These are phyloP conservation scores for Hypoxylon sp. DNA, from an alignment of 2,329 filamentous ascomycete genomes.

Conservation along the genomic window DNA sequence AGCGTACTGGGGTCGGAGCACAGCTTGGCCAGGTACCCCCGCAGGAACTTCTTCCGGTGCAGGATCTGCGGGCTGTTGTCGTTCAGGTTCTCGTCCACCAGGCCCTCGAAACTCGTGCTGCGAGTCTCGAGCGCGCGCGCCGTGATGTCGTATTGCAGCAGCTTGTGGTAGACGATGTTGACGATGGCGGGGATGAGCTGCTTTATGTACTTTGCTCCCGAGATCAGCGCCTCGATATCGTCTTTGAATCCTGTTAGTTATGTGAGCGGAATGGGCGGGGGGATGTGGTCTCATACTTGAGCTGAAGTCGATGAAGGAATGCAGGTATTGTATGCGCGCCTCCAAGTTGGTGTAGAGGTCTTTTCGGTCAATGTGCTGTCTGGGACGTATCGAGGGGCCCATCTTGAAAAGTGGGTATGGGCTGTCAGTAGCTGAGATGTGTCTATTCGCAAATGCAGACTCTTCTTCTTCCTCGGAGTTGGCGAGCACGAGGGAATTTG, in stretches of 20 bases:
- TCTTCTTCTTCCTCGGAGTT: neutral
- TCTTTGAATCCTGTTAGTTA: slow-evolving; percentile 48
- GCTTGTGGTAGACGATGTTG: slow-evolving; percentile 84
- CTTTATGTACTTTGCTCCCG: slow-evolving; percentile 78
- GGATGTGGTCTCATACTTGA: slow-evolving; percentile 59
- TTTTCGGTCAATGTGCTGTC: slow-evolving; percentile 72
- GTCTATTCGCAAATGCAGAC: neutral
- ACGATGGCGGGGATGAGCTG: slow-evolving; percentile 84
- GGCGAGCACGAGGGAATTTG: neutral
- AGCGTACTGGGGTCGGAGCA: slow-evolving; percentile 77
- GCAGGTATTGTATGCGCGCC: slow-evolving; percentile 73
- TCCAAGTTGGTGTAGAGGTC: slow-evolving; percentile 76
- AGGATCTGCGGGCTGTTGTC: slow-evolving; percentile 78
- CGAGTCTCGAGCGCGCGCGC: slow-evolving; percentile 75
- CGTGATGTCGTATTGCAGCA: slow-evolving; percentile 82
- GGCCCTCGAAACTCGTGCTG: slow-evolving; percentile 70
- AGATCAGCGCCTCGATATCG: slow-evolving; percentile 74
- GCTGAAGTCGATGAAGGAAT: slow-evolving; percentile 79
- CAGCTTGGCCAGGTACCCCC: slow-evolving; percentile 78
- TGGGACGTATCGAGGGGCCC: slow-evolving; percentile 38
- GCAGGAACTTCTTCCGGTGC: slow-evolving; percentile 78
- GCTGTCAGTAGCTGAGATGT: neutral
- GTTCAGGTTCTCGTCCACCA: slow-evolving; percentile 67
- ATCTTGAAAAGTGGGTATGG: slow-evolving; percentile 28
- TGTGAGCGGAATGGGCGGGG: neutral